Base-by-base conservation (phyloP, 257 asterid species). In the Ophiorrhiza pumila region DNA sequence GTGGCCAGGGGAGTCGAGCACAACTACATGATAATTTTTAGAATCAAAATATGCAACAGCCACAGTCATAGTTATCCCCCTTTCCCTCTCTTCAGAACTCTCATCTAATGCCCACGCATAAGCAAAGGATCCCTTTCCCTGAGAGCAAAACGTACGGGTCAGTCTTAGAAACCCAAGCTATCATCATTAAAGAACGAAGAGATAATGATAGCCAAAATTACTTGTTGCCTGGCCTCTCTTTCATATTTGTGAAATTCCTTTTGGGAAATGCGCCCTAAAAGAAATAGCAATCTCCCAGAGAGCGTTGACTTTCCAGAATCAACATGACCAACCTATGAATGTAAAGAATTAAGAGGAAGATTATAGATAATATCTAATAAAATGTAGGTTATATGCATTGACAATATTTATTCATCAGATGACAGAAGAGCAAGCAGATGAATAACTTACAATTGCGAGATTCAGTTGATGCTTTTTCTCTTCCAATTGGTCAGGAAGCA, bases 61-160 rank as follows among this genome's bases (percentile, higher is more conserved):
- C 68, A 95, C 99, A 0, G 90, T 92, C 98, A 95, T 95, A 49
- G 99, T 95, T 81, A 95, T 90, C 66, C 99, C 99, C 89, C 99
- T 87, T 80, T 95, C 98, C 76, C 99, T 84, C 86, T 95, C 99
- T 84, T 95, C 99, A 39, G 89, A 84, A 84, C 98, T 89, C 88
- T 90, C 99, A 86, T 95, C 99, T 83, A 95, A 82, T 69, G 98
- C 98, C 99, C 99, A 95, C 65, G 99, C 99, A 81, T 87, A 92
- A 79, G 98, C 93, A 84, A 90, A 95, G 39, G 99, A 92, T 62
- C 98, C 99, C 76, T 95, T 95, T 65, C 99, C 99, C 97, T 95
- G 90, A 77, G 76, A 72, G 65, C 77, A 74, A 60, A 76, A 77
- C 76, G 74, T 69, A 76, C 55, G 31, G 31, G 72, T 50, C 57